Base-by-base conservation (phyloP, 306 rosid genomes). In the Canavalia ensiformis region DNA sequence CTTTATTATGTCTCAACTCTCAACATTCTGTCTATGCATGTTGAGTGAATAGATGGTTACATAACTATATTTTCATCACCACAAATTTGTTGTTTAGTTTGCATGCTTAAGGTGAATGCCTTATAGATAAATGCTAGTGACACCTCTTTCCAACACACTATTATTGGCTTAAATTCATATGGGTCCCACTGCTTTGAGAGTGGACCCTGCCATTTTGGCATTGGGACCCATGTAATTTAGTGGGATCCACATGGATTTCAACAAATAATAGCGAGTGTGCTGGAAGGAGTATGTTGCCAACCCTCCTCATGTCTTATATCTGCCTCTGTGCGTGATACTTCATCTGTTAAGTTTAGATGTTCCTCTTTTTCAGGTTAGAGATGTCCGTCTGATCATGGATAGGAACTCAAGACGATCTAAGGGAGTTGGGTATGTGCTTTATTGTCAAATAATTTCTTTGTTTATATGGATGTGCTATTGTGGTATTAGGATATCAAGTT, bases 311-410 rank as follows among this genome's bases (percentile, higher is more conserved):
- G 56, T 77, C 80, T 44, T 33, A 45, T 33, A 81, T 70, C 39
- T 75, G 13, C 55, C 46, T 80, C 11, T 68, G 46, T 49, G 34
- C 33, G 18, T 8, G 80, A 60, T 52, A 13, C 28, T 72, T 9
- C 39, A 34, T 52, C 29, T 33, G 37, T 5, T 13, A 18, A n/a
- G 13, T 73, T 82, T 75, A 54, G 25, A 66, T 34, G 51, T 68
- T 59, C 41, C 39, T 33, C 4, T 71, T 66, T 86, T 87, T 85
- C 88, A 96, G 99, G 98, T 96, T 82, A 93, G 99, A 82, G 99
- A 96, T 88, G 99, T 96, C 12, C 95, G 99, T 70, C 88, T 96
- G 87, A 96, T 96, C 87, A 93, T 93, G 99, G 99, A 96, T 90
- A 88, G 99, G 92, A 93, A 93, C 82, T 93, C 99, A 67, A 96